Percentiles rank a stretch among this genome's conserved stretches.
phyloP scores from a whole-genome alignment of 2,329 filamentous ascomycete species.

The Ophiosphaerella herpotricha region DNA sequence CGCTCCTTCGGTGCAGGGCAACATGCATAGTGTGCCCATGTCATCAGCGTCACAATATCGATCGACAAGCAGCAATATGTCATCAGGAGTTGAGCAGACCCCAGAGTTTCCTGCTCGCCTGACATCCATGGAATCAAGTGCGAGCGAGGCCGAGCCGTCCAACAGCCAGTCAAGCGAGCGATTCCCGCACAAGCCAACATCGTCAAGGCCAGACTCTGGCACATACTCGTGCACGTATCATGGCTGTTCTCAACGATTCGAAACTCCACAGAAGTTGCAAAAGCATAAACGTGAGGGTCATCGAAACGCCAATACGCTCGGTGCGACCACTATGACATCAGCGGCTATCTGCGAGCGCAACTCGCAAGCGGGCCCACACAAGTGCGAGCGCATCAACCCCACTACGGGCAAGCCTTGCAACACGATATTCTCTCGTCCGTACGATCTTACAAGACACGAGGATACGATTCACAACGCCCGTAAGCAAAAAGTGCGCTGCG shows the following conservation, averaged over 20 bases:
- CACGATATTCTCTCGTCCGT: constrained; percentile 91
- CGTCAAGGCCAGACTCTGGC: constrained; percentile 74
- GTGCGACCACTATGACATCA: constrained; percentile 54
- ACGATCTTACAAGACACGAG: constrained; percentile 94
- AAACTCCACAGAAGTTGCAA: constrained; percentile 82
- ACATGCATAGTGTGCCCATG: constrained; percentile 40
- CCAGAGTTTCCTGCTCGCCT: constrained; percentile 64
- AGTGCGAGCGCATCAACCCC: constrained; percentile 90
- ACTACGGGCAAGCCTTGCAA: constrained; percentile 94
- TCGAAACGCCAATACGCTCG: constrained; percentile 55
- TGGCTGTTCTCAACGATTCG: constrained; percentile 85
- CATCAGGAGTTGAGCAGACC: constrained; percentile 46
- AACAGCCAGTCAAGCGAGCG: constrained; percentile 49
- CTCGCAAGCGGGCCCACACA: constrained; percentile 90
- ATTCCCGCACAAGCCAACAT: constrained; percentile 59
- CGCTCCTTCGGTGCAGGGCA: constrained; percentile 46
- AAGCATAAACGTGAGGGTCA: constrained; percentile 96
- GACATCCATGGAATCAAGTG: constrained; percentile 65
- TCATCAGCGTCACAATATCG: constrained; percentile 44
- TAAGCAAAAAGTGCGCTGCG: constrained; percentile 93
- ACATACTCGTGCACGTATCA: constrained; percentile 98
- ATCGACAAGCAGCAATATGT: constrained; percentile 33
- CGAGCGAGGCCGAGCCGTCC: constrained; percentile 56
- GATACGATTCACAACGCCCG: constrained; percentile 95
- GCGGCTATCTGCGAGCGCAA: constrained; percentile 67